Base-by-base conservation (phyloP, 1,284 basidiomycete species). In the Ganoderma meredithae region DNA sequence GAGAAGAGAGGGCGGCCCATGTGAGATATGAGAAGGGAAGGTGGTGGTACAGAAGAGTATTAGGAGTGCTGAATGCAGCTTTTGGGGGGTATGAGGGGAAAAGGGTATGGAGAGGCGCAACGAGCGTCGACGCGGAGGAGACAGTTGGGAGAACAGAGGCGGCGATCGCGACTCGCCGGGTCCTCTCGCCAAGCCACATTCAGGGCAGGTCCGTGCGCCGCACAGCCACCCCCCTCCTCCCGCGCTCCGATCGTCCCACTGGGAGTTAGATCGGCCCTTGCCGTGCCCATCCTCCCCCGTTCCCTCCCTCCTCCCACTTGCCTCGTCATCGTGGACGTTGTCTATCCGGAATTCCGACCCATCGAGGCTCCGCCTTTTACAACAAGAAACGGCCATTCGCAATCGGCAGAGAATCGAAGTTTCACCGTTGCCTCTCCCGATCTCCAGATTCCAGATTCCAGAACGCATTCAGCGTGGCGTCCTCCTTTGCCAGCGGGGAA, bases 1-100 rank as follows among this genome's bases (percentile, higher is more conserved):
- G 90, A 90, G 79, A 87, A 90, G 70, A 92, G 84, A 72, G 90
- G 85, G 72, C 90, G 89, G 72, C 91, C 90, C 91, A 92, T 92
- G 27, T 47, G 40, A 65, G 60, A 22, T 49, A 39, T 64, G 60
- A 63, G 62, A 58, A 53, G 69, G 53, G 47, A 53, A 56, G 73
- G 71, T 73, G 72, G 69, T 72, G 71, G 69, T 76, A 75, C 74
- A 72, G 36, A 62, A 61, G 53, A 62, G 62, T 53, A 71, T 69
- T 66, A 70, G 63, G 64, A 25, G 71, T 76, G 77, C 76, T 76
- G 69, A 58, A 9, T 53, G 67, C 72, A 76, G 76, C 76, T 77
- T 78, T 76, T 73, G 55, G 73, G 40, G 75, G 75, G 74, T 76
- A 73, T 74, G 68, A 49, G 64, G 39, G 56, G 36, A 64, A 68